Conservation (phyloP, 2,329 filamentous ascomycete species). For the Trichophyton schoenleinii region DNA sequence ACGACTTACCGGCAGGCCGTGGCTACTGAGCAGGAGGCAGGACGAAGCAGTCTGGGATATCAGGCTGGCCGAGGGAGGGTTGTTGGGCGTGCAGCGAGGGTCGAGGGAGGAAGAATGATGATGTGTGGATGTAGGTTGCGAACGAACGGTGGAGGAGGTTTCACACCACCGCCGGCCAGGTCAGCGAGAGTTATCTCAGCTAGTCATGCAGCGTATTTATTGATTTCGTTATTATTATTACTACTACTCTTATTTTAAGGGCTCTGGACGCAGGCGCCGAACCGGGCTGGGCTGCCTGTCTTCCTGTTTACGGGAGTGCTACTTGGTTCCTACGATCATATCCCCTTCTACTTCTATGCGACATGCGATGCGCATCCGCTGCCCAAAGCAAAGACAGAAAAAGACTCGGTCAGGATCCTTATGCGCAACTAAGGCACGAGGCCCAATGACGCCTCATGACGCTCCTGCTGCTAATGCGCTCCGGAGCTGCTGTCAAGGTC, state of each 20-base stretch:
- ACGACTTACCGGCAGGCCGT: background rate
- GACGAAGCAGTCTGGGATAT: background rate
- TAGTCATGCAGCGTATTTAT: background rate
- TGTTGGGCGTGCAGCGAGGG: background rate
- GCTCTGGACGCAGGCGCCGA: no score
- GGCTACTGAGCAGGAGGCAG: background rate
- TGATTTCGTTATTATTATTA: background rate
- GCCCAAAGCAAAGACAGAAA: background rate
- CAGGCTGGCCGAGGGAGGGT: background rate
- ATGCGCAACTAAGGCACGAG: background rate
- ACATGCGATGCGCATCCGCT: background rate
- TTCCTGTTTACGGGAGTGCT: no score
- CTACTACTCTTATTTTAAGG: no score
- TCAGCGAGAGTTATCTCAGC: background rate
- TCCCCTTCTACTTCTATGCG: background rate
- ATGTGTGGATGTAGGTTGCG: background rate
- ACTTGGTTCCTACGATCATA: no score
- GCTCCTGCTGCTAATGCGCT: background rate
- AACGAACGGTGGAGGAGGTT: constrained; percentile 3
- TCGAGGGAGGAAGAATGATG: background rate
- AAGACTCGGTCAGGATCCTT: background rate
- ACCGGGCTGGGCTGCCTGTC: no score
- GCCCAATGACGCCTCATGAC: background rate
- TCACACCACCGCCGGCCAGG: constrained; percentile 1
- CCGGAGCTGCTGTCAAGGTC: background rate